Evolutionary conservation across 2,329 filamentous ascomycete genomes (phyloP).

Genomic region (Aulographum hederae): DNA sequence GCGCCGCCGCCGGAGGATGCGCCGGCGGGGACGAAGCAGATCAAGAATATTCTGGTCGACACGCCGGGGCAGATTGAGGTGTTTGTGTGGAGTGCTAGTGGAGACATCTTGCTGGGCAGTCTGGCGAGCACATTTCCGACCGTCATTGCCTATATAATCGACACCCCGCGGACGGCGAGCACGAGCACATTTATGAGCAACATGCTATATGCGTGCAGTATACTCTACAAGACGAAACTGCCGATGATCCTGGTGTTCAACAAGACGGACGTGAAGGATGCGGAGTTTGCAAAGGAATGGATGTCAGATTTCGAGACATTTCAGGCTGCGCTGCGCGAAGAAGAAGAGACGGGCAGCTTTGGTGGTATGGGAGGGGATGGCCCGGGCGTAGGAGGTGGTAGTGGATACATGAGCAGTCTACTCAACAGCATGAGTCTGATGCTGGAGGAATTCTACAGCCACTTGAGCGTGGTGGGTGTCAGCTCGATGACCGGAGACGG

Average conservation of each 20-base stretch:
- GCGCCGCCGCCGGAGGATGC: constrained; percentile 10
- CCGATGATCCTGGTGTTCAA: constrained; percentile 99
- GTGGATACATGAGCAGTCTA: constrained; percentile 89
- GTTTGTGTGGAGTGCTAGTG: constrained; percentile 94
- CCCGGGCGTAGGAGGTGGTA: constrained; percentile 46
- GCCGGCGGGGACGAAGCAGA: constrained; percentile 31
- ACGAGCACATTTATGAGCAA: constrained; percentile 99
- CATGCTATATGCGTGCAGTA: constrained; percentile 98
- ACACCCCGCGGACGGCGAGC: constrained; percentile 81
- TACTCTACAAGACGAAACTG: constrained; percentile 94
- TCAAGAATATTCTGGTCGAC: constrained; percentile 75
- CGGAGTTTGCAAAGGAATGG: constrained; percentile 88
- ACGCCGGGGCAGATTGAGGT: constrained; percentile 97
- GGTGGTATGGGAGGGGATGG: constrained; percentile 40
- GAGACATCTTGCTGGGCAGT: constrained; percentile 82
- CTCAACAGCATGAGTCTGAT: constrained; percentile 97
- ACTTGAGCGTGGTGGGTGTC: constrained; percentile 82
- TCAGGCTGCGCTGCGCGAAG: constrained; percentile 63
- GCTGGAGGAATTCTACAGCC: constrained; percentile 92
- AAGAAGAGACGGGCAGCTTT: constrained; percentile 68
- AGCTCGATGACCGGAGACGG: constrained; percentile 85
- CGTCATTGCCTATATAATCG: constrained; percentile 92
- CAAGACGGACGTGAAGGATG: constrained; percentile 91
- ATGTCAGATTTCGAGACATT: constrained; percentile 99
- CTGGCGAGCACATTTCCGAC: constrained; percentile 90